Percentiles rank a stretch among this genome's conserved stretches.
phyloP scores from a whole-genome alignment of 148 eudicot species.

The Chenopodium album region DNA sequence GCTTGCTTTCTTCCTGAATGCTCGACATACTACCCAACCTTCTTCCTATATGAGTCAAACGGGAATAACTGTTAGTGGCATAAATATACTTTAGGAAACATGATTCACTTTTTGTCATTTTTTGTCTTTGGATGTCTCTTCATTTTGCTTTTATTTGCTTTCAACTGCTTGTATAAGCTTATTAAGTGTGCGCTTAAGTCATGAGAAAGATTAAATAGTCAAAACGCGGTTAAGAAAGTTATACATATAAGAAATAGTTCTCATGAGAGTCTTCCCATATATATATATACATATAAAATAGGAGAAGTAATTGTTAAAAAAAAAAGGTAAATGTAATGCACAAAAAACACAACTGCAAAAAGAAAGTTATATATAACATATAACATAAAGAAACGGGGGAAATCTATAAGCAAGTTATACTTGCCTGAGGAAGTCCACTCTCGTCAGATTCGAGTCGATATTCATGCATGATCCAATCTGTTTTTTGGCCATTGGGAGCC shows the following conservation, averaged over 20 bases:
- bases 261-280: no score
- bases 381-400: no score
- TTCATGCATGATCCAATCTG: slow-evolving; percentile 95
- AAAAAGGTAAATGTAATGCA: no score
- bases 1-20: slow-evolving; percentile 48
- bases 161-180: background rate
- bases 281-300: no score
- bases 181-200: background rate
- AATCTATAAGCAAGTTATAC: background rate
- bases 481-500: slow-evolving; percentile 85
- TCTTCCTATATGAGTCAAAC: slow-evolving; percentile 33
- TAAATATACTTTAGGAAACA: no score
- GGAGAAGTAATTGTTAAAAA: no score
- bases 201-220: slow-evolving; percentile 1
- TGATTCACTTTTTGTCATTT: no score
- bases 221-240: slow-evolving; percentile 9
- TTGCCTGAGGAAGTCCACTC: slow-evolving; percentile 84
- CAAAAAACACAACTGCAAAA: no score
- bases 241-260: no score
- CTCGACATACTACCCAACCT: slow-evolving; percentile 56
- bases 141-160: slow-evolving; percentile 11
- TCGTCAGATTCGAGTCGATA: slow-evolving; percentile 86
- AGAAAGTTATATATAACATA: no score
- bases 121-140: background rate
- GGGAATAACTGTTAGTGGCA: no score